Conservation (phyloP, 306 rosid genomes). For the Vigna nakashimae region DNA sequence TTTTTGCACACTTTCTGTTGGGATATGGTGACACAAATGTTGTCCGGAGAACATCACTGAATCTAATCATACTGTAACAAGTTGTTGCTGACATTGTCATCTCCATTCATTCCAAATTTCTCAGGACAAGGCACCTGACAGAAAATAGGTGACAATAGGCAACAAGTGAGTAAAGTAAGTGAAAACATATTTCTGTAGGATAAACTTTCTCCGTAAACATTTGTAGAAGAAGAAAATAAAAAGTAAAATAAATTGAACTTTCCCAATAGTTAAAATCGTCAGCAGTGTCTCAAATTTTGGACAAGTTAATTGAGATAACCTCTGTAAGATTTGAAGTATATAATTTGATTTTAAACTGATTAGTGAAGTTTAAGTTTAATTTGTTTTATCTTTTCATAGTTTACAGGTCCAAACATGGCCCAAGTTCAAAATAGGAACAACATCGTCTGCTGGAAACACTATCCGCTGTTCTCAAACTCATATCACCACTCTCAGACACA, state of each 20-base stretch:
- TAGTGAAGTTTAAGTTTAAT: neutral
- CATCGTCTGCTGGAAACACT: neutral
- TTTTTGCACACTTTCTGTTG: conserved; percentile 41
- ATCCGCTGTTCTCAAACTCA: neutral
- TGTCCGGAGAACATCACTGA: conserved; percentile 47
- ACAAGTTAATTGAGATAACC: neutral
- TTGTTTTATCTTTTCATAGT: neutral
- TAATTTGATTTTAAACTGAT: neutral
- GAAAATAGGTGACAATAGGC: conserved; percentile 47
- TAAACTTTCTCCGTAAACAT: neutral
- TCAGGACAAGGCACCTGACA: conserved; percentile 45
- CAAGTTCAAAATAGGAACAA: conserved; percentile 14
- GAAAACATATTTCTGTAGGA: conserved; percentile 7
- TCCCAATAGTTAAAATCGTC: neutral
- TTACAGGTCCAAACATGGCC: neutral
- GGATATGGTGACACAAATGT: conserved; percentile 42
- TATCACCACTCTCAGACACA: neutral
- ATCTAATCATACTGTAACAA: conserved; percentile 53
- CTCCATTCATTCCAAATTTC: conserved; percentile 41
- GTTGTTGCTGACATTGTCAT: conserved; percentile 53
- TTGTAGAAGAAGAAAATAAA: neutral
- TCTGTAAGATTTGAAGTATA: neutral
- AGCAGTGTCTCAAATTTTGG: neutral
- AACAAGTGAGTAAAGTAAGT: neutral
- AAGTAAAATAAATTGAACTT: neutral